Evolutionary conservation across 176 grass and related monocot species (phyloP), one percentile per base, ranked within the genome.

Genomic region (Zoysia pacifica): DNA sequence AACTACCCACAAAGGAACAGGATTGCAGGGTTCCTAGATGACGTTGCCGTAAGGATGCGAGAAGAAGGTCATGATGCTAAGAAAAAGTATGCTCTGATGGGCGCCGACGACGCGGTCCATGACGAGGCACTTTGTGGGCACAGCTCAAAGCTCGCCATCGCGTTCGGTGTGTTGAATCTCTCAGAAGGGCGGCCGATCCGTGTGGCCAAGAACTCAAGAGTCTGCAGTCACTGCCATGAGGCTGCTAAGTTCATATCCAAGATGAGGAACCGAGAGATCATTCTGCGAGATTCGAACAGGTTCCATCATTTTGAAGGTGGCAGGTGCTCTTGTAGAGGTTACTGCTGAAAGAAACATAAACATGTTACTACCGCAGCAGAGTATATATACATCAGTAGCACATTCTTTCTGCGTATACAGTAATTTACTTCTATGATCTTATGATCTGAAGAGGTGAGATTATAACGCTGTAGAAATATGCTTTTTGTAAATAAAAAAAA

Each of bases 311-410:
- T 94, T 74, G 89, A 86, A 69, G 73, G 75, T 68, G 94, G 94
- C 20, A 90, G 87, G 51, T 97, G 94, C 67, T 94, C 91, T 59
- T 97, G 94, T 47, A 97, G 91, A 86, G 91, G 94, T 69, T 90
- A 80, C 64, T 92, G 89, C 89, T 94, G 49, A 81, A 4, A 12
- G 62, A 43, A 51, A 85, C 28, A 35, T 1, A 47, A 35, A 14
- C 16, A 9, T 74, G 75, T 83, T 46, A 11, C 46, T 73, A 6
- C 20, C 65, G 48, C 76, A 77, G 71, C 55, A 60, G 15, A 72
- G 49, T 54, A 65, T 28, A 38, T 69, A 44, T 65, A 28, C 37
- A 81, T 10, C 55, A 56, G 36, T 55, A 50, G 12, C 36, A 46
- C 5, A 67, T 60, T 47, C 16, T 40, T 56, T 4, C 5, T 53